Base-by-base conservation (phyloP, 352 stramenopile species). In the Phytopythium boreale region DNA sequence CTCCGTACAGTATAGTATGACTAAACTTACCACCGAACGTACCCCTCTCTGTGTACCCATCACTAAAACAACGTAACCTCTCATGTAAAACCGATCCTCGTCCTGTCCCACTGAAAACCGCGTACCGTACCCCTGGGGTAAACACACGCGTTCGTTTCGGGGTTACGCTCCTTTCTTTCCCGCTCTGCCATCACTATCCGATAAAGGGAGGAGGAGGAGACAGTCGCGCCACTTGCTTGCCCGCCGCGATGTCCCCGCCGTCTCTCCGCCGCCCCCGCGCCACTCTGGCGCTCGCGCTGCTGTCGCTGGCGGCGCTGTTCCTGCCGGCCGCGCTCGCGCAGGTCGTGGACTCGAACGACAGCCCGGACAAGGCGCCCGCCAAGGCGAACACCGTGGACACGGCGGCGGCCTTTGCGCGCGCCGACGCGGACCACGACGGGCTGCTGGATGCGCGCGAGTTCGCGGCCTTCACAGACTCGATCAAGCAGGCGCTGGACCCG, bases 381-480 rank as follows among this genome's bases (percentile, higher is more conserved):
- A 47, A 62, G 41, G 66, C 71, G 46, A 44, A 49, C 0, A 56
- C 70, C 3, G 39, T 59, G n/a, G 58, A 71, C 49, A 67, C 66
- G 20, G 64, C 71, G 47, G 72, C 71, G 7, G 82, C 77, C 31
- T 93, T 93, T 41, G 78, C 85, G 20, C 80, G 76, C 57, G 84
- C 82, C 2, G 84, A 93, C 70, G 63, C 66, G 12, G 82, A 93
- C 69, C 82, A 90, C 72, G 88, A 93, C 57, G 84, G 82, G 31
- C 52, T 85, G 47, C 59, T 93, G 49, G 84, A 93, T 63, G 59
- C 67, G 26, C 68, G 66, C 20, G 84, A 93, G 75, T 93, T 93
- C 61, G 71, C 78, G 52, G 67, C 72, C 51, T 92, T 83, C 76
- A 88, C 78, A 19, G 56, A 74, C 43, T 63, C 71, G 19, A 64